These are phyloP conservation scores for Pyracantha coccinea DNA, from an alignment of 331 rosid genomes.

Conservation along the genomic window DNA sequence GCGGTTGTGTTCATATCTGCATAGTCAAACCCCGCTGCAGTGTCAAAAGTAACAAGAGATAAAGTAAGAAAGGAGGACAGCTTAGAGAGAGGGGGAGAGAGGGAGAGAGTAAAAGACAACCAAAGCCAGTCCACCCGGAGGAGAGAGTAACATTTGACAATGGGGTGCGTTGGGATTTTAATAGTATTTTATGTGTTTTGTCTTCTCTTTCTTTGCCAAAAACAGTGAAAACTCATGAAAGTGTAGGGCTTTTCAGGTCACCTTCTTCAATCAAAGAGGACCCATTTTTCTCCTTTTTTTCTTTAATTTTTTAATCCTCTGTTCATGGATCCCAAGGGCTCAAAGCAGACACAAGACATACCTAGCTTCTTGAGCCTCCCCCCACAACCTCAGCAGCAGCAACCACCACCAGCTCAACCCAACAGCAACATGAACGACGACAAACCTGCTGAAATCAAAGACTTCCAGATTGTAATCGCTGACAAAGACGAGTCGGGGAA, in stretches of 20 bases:
- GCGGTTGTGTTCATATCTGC: slow-evolving; percentile 36
- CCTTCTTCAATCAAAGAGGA: slow-evolving; percentile 60
- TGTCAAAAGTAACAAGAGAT: slow-evolving; percentile 25
- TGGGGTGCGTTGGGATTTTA: slow-evolving; percentile 40
- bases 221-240: slow-evolving; percentile 83
- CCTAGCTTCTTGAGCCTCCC: slow-evolving; percentile 34
- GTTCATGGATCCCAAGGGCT: slow-evolving; percentile 89
- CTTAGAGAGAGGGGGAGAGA: neutral
- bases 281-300: slow-evolving; percentile 24
- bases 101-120: neutral
- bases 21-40: slow-evolving; percentile 48
- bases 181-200: slow-evolving; percentile 22
- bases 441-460: slow-evolving; percentile 59
- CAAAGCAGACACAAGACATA: slow-evolving; percentile 35
- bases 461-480: slow-evolving; percentile 54
- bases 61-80: neutral
- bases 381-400: slow-evolving; percentile 23
- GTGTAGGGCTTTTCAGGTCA: slow-evolving; percentile 66
- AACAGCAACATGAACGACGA: slow-evolving; percentile 48
- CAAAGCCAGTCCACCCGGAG: neutral
- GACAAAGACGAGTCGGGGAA: slow-evolving; percentile 45
- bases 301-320: slow-evolving; percentile 11
- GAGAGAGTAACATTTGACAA: slow-evolving; percentile 16
- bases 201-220: slow-evolving; percentile 42
- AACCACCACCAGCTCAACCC: slow-evolving; percentile 13